Percentiles rank a stretch among this genome's conserved stretches.
Evolutionary conservation across 441 rosid genomes (phyloP).

Genomic region (Gossypium lobatum): DNA sequence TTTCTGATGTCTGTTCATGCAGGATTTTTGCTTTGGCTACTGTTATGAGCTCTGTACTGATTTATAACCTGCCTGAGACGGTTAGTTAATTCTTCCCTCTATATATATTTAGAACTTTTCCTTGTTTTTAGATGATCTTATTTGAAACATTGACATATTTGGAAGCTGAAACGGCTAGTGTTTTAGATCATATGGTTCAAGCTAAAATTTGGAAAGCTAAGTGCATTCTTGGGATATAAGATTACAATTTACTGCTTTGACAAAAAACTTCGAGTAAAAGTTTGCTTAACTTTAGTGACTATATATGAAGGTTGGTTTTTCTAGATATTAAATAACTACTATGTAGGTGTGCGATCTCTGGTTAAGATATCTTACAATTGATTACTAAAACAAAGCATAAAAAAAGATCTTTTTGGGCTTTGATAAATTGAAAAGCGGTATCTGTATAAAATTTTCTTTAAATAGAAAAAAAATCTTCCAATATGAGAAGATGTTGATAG

Average conservation of each 20-base stretch:
- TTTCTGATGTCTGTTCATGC: constrained; percentile 26
- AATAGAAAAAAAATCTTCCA: background rate
- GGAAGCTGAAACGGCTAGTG: background rate
- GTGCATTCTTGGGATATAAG: background rate
- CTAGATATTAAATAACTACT: background rate
- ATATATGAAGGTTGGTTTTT: constrained; percentile 5
- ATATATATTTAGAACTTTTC: background rate
- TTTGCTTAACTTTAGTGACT: constrained; percentile 1
- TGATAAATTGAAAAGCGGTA: background rate
- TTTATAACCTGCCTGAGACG: constrained; percentile 93
- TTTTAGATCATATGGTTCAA: background rate
- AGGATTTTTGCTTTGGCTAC: constrained; percentile 98
- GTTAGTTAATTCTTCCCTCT: constrained; percentile 41
- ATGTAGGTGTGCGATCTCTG: background rate
- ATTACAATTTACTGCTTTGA: background rate
- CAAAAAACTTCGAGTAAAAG: background rate
- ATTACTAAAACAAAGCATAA: background rate
- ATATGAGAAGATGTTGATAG: background rate
- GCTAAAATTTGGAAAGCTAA: background rate
- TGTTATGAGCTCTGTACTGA: constrained; percentile 88
- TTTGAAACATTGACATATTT: background rate
- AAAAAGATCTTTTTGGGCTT: background rate
- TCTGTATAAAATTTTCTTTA: constrained; percentile 1
- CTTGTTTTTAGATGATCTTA: background rate
- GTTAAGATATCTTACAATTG: background rate